Conservation (phyloP, 2,329 filamentous ascomycete species). For the Exophiala alcalophila region DNA sequence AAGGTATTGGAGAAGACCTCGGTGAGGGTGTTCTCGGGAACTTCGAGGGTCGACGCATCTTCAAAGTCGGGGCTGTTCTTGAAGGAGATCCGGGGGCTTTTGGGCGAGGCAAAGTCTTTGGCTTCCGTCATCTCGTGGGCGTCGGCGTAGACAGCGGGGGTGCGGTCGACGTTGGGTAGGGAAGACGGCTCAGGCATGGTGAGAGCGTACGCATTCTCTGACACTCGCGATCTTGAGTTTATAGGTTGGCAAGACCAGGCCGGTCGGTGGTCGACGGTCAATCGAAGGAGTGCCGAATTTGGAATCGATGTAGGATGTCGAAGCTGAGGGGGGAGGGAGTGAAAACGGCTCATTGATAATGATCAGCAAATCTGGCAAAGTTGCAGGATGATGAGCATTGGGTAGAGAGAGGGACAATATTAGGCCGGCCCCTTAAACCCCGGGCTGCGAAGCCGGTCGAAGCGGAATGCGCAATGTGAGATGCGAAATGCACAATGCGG, state of each 20-base stretch:
- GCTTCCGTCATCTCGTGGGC: conserved; percentile 18
- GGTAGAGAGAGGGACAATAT: too few relatives aligned
- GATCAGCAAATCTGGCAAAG: too few relatives aligned
- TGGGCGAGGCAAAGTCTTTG: conserved; percentile 23
- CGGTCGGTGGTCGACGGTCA: too few relatives aligned
- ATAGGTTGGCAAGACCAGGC: too few relatives aligned
- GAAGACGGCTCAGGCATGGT: conserved; percentile 11
- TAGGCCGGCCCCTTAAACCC: too few relatives aligned
- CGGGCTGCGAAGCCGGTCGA: too few relatives aligned
- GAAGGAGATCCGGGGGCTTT: conserved; percentile 14
- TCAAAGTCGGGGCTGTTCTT: conserved; percentile 11
- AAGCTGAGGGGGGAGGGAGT: neutral
- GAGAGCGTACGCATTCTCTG: neutral
- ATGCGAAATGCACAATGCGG: too few relatives aligned
- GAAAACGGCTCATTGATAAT: conserved; percentile 6
- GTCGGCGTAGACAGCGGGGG: conserved; percentile 2
- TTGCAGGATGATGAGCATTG: too few relatives aligned
- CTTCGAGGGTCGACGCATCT: conserved; percentile 15
- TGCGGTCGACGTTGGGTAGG: conserved; percentile 3
- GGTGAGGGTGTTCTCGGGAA: conserved; percentile 13
- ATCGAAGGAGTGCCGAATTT: neutral
- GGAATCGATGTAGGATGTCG: neutral
- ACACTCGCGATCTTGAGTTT: too few relatives aligned
- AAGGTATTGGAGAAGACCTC: conserved; percentile 15
- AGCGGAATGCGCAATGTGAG: too few relatives aligned